These are phyloP conservation scores for Echium plantagineum DNA, from an alignment of 257 asterid species.

Conservation along the genomic window DNA sequence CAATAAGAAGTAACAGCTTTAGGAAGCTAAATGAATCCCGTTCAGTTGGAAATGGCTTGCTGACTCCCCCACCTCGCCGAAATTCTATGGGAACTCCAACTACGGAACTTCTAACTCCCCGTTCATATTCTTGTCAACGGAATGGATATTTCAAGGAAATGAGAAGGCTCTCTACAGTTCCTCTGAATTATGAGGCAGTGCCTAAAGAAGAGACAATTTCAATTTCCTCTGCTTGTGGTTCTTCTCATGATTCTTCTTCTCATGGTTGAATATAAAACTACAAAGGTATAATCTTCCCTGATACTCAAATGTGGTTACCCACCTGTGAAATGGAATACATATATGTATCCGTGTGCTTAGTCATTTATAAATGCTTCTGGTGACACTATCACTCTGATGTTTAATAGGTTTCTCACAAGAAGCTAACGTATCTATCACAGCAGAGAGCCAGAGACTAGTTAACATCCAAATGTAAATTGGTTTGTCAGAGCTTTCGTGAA, in stretches of 20 bases:
- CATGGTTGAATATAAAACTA: constrained; percentile 27
- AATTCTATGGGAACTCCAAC: constrained; percentile 59
- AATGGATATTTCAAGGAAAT: constrained; percentile 65
- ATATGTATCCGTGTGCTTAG: too few species aligned
- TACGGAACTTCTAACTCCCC: constrained; percentile 68
- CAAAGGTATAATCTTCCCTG: constrained; percentile 15
- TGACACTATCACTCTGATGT: not conserved
- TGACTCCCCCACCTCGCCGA: constrained; percentile 85
- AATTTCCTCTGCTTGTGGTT: constrained; percentile 75
- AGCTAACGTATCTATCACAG: not conserved
- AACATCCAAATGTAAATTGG: not conserved
- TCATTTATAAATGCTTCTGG: too few species aligned
- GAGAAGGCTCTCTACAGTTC: constrained; percentile 75
- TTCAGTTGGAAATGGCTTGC: constrained; percentile 56
- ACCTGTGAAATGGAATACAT: too few species aligned
- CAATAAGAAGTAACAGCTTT: constrained; percentile 70
- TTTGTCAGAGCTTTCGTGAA: not conserved
- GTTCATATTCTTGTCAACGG: constrained; percentile 67
- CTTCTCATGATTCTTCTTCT: constrained; percentile 91
- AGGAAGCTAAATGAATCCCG: constrained; percentile 42
- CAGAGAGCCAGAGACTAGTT: too few species aligned
- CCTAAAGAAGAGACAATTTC: constrained; percentile 84
- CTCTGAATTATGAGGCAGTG: constrained; percentile 62
- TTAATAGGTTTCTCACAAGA: not conserved
- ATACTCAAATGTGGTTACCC: too few species aligned